Evolutionary conservation across 805 yeast species (phyloP), one percentile per base, ranked within the genome.

Genomic region (Saccharomycopsis fodiens): DNA sequence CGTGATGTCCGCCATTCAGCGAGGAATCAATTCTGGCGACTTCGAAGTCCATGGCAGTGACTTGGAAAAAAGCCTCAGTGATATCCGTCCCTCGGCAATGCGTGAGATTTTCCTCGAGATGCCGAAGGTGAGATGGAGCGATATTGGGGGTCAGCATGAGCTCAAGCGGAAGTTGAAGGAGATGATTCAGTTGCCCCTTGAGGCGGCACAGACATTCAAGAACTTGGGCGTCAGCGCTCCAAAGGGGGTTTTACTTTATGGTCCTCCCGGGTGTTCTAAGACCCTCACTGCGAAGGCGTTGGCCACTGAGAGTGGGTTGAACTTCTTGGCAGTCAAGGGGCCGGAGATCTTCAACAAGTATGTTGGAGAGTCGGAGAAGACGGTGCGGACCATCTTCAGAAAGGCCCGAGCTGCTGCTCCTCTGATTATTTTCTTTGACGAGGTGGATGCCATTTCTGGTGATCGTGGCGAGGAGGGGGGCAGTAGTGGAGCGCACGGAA

Each of bases 211-310:
- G 1, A 72, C 95, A 0, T 93, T 93, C 60, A 68, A 69, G 16
- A 68, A 74, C 35, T 68, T 93, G 12, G 97, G 97, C 0, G 81
- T 93, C 3, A 69, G 76, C 36, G 88, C 97, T 0, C 99, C 99
- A 2, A 84, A 86, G 54, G 99, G 99, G 31, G 83, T 93, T 1
- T 63, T 93, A 39, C 68, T 93, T 17, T 93, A 93, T 62, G 99
- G 99, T 0, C 99, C 99, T 1, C 97, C 98, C 0, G 98, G 98
- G 13, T 91, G 97, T 66, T 89, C 97, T 8, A 91, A 91, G 57
- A 91, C 98, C 0, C 64, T 91, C 51, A 86, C 95, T 0, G 97
- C 97, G 1, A 91, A 91, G 58, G 97, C 97, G 0, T 66, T 91
- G 25, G 97, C 97, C 0, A 85, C 96, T 0, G 98, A 91, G 63